phyloP scores from a whole-genome alignment of 2,329 filamentous ascomycete genomes.

The Metarhizium guizhouense region DNA sequence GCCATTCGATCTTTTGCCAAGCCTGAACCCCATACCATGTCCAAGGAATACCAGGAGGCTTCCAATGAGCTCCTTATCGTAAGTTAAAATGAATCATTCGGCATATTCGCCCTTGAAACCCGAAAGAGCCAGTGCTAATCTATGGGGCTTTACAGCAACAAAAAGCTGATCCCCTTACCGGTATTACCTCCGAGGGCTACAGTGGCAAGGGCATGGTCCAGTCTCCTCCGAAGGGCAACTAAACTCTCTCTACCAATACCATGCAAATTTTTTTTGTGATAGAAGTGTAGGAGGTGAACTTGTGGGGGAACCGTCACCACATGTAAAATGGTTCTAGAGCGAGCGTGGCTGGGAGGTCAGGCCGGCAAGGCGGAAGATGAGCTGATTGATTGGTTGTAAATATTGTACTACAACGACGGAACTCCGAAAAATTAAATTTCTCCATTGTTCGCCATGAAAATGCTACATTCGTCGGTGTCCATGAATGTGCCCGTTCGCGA shows the following conservation, averaged over 20 bases:
- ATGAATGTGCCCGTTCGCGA: not conserved
- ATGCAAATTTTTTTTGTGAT: constrained; percentile 24
- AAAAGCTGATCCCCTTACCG: constrained; percentile 79
- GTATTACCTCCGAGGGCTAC: constrained; percentile 73
- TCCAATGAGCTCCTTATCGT: constrained; percentile 92
- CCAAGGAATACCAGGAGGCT: constrained; percentile 92
- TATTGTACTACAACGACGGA: constrained; percentile 34
- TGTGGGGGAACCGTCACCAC: constrained; percentile 21
- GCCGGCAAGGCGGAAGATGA: constrained; percentile 19
- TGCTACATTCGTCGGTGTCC: not conserved
- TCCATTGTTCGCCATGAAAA: constrained; percentile 11
- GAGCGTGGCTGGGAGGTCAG: constrained; percentile 13
- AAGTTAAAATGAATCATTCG: constrained; percentile 11
- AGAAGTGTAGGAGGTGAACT: constrained; percentile 20
- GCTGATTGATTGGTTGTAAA: constrained; percentile 27
- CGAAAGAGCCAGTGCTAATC: not conserved
- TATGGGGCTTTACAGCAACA: constrained; percentile 49
- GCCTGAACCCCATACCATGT: constrained; percentile 77
- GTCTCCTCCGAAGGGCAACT: constrained; percentile 47
- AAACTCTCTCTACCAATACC: constrained; percentile 20
- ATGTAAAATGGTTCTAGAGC: constrained; percentile 25
- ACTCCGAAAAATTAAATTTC: constrained; percentile 21
- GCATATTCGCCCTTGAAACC: not conserved
- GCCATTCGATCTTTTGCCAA: constrained; percentile 62
- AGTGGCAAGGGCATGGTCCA: constrained; percentile 71